Evolutionary conservation across 2,329 filamentous ascomycete genomes (phyloP).

Genomic region (Trichoderma polysporum): DNA sequence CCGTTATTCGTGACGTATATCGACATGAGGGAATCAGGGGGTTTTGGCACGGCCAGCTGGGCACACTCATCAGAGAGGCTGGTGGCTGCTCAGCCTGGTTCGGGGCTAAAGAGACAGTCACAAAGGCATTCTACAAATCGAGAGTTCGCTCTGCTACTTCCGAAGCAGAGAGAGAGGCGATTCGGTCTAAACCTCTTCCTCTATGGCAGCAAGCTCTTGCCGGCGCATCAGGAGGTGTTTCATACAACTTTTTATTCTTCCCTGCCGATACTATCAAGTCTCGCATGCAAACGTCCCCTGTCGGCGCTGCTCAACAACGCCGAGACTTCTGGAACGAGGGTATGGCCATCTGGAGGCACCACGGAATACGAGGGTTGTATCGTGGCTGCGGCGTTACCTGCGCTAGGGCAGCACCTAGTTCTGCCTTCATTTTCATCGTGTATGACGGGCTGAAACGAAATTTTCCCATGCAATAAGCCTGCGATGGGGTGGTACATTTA

Average conservation of each 20-base stretch:
- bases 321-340: constrained; percentile 73
- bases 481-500: not conserved
- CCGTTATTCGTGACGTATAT: constrained; percentile 77
- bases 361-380: constrained; percentile 83
- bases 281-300: constrained; percentile 86
- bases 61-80: constrained; percentile 89
- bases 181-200: constrained; percentile 59
- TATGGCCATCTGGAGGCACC: constrained; percentile 72
- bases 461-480: constrained; percentile 50
- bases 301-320: constrained; percentile 54
- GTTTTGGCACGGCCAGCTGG: constrained; percentile 94
- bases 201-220: constrained; percentile 85
- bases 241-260: constrained; percentile 97
- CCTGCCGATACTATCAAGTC: constrained; percentile 97
- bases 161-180: constrained; percentile 40
- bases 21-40: constrained; percentile 77
- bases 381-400: constrained; percentile 94
- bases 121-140: constrained; percentile 64
- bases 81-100: constrained; percentile 96
- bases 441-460: constrained; percentile 81
- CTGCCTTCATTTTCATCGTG: constrained; percentile 96
- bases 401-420: constrained; percentile 82
- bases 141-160: constrained; percentile 47
- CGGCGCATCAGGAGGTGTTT: constrained; percentile 84
- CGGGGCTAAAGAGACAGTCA: constrained; percentile 79